These are phyloP conservation scores for Aspergillus pseudoterreus DNA, from an alignment of 2,329 filamentous ascomycete genomes.

Conservation along the genomic window DNA sequence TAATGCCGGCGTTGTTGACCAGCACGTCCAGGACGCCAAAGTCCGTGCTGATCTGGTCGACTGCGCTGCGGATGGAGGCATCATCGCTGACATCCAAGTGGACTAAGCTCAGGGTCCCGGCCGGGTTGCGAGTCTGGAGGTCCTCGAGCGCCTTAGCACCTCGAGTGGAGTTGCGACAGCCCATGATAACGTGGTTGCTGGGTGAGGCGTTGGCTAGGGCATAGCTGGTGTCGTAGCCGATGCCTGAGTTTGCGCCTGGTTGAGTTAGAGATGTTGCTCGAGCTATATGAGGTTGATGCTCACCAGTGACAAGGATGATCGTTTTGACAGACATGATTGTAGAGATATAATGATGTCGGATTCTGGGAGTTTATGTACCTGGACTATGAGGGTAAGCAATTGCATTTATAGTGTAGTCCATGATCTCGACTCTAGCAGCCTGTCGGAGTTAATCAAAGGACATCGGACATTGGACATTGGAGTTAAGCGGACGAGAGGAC, in stretches of 20 bases:
- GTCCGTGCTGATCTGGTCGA: slow-evolving; percentile 6
- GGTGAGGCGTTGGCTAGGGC: slow-evolving; percentile 8
- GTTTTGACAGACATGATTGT: background rate
- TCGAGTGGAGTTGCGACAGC: slow-evolving; percentile 8
- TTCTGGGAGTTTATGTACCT: too few relatives aligned
- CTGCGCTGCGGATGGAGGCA: slow-evolving; percentile 23
- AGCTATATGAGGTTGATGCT: background rate
- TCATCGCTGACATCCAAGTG: slow-evolving; percentile 34
- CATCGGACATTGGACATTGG: too few relatives aligned
- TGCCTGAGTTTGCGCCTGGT: slow-evolving; percentile 18
- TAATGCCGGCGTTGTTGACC: slow-evolving; percentile 13
- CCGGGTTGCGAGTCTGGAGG: slow-evolving; percentile 1
- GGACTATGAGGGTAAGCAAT: too few relatives aligned
- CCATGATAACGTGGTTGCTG: slow-evolving; percentile 16
- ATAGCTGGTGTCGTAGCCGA: slow-evolving; percentile 16
- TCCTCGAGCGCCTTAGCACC: slow-evolving; percentile 10
- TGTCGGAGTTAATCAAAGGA: too few relatives aligned
- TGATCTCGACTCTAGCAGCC: too few relatives aligned
- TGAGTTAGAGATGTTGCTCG: background rate
- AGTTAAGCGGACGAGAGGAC: too few relatives aligned
- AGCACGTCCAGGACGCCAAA: slow-evolving; percentile 17
- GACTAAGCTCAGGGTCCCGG: slow-evolving; percentile 29
- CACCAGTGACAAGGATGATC: background rate
- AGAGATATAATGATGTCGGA: too few relatives aligned
- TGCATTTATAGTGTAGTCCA: too few relatives aligned